Percentiles rank a stretch among this genome's conserved stretches.
These are phyloP conservation scores for Blastobotrys ciferrii DNA, from an alignment of 1,139 yeast genomes.

Conservation along the genomic window DNA sequence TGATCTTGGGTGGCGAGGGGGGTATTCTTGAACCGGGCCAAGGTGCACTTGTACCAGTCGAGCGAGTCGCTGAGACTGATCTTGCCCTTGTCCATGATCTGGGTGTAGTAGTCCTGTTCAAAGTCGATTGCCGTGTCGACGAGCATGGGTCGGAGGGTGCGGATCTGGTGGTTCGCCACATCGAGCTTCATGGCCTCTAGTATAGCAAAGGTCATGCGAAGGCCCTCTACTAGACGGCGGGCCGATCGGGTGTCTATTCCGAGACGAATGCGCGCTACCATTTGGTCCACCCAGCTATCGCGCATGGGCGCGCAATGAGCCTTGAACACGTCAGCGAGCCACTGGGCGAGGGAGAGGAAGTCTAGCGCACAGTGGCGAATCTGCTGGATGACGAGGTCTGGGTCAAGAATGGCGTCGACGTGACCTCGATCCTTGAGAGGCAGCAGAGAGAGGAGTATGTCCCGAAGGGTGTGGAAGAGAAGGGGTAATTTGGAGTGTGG, in stretches of 20 bases:
- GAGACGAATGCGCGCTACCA: constrained; percentile 65
- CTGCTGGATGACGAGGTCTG: constrained; percentile 75
- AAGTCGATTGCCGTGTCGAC: constrained; percentile 90
- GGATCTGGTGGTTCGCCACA: constrained; percentile 91
- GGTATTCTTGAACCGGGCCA: constrained; percentile 10
- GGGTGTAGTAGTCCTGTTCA: constrained; percentile 82
- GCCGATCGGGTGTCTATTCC: constrained; percentile 59
- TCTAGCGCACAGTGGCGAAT: constrained; percentile 65
- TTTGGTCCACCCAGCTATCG: constrained; percentile 83
- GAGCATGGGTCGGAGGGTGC: constrained; percentile 78
- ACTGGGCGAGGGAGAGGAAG: constrained; percentile 63
- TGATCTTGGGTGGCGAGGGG: constrained; percentile 18
- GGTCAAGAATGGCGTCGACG: constrained; percentile 74
- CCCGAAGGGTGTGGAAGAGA: constrained; percentile 72
- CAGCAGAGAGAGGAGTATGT: constrained; percentile 67
- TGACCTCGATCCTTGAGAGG: constrained; percentile 74
- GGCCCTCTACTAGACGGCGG: constrained; percentile 65
- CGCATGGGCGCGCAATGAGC: constrained; percentile 95
- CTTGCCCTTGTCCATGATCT: constrained; percentile 64
- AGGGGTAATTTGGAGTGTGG: constrained; percentile 52
- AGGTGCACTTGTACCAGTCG: constrained; percentile 57
- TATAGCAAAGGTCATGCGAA: constrained; percentile 76
- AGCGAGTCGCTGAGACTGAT: constrained; percentile 65
- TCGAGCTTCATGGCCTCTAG: constrained; percentile 96
- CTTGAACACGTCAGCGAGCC: constrained; percentile 71